Conservation (phyloP, 768 basidiomycete genomes). For the Hygrocybe punicea region DNA sequence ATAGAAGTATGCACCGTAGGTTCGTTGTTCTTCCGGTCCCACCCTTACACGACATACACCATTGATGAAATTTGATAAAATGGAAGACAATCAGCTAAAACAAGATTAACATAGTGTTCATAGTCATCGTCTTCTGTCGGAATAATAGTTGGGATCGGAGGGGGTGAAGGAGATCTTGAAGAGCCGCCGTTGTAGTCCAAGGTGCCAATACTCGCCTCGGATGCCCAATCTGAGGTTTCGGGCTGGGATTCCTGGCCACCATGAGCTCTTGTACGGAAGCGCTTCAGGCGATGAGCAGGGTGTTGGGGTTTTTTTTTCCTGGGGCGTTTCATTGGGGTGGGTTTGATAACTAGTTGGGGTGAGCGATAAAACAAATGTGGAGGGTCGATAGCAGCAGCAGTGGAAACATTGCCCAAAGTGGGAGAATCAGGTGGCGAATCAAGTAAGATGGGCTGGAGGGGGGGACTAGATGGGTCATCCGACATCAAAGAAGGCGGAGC, state of each 20-base stretch:
- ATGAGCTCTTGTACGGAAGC: background rate
- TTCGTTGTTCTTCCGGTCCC: slow-evolving; percentile 8
- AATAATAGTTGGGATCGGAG: background rate
- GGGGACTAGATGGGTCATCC: background rate
- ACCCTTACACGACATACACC: slow-evolving; percentile 14
- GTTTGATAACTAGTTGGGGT: background rate
- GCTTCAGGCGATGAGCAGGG: background rate
- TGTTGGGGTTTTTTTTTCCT: background rate
- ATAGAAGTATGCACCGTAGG: slow-evolving; percentile 3
- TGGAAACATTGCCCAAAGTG: background rate
- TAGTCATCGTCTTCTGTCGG: background rate
- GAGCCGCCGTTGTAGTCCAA: background rate
- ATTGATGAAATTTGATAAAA: slow-evolving; percentile 11
- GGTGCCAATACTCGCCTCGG: background rate
- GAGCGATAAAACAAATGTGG: background rate
- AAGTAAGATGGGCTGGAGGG: background rate
- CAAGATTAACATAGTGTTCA: slow-evolving; percentile 4
- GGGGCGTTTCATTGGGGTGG: background rate
- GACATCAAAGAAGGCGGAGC: background rate
- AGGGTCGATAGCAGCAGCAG: background rate
- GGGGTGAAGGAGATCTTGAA: background rate
- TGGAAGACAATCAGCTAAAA: slow-evolving; percentile 1
- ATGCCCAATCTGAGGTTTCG: background rate
- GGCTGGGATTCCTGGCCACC: background rate
- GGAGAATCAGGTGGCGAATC: background rate